These are phyloP conservation scores for Lodderomyces oxycetoniae DNA, from an alignment of 1,139 yeast species.

Conservation along the genomic window DNA sequence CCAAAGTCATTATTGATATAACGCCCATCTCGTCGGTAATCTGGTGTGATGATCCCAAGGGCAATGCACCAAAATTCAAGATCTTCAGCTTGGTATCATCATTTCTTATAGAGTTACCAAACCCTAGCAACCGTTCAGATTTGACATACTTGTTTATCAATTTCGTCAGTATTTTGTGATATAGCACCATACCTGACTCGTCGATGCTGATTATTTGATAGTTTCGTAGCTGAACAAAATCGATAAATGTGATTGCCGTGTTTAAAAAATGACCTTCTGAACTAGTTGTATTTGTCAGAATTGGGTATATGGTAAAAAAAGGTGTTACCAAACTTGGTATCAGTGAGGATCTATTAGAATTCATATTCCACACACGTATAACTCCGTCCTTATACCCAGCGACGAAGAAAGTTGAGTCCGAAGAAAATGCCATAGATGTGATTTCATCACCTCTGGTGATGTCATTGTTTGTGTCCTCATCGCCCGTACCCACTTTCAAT, in stretches of 20 bases:
- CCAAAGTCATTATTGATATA: constrained; percentile 56
- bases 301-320: constrained; percentile 26
- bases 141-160: constrained; percentile 47
- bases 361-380: constrained; percentile 29
- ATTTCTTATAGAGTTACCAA: constrained; percentile 28
- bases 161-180: constrained; percentile 56
- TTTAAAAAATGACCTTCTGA: constrained; percentile 51
- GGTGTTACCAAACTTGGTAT: constrained; percentile 15
- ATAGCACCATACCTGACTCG: constrained; percentile 52
- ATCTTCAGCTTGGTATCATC: constrained; percentile 14
- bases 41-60: constrained; percentile 49
- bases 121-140: constrained; percentile 53
- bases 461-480: constrained; percentile 3
- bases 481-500: constrained; percentile 15
- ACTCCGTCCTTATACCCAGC: constrained; percentile 33
- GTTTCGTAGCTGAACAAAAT: constrained; percentile 54
- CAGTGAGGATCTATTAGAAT: background rate
- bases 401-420: constrained; percentile 31
- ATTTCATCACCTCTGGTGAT: constrained; percentile 18
- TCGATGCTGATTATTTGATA: constrained; percentile 59
- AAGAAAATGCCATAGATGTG: constrained; percentile 38
- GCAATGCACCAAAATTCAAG: constrained; percentile 41
- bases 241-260: constrained; percentile 42
- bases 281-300: constrained; percentile 22
- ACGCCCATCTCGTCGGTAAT: constrained; percentile 55